phyloP scores from a whole-genome alignment of 352 stramenopile genomes.

The Lagenidium giganteum region DNA sequence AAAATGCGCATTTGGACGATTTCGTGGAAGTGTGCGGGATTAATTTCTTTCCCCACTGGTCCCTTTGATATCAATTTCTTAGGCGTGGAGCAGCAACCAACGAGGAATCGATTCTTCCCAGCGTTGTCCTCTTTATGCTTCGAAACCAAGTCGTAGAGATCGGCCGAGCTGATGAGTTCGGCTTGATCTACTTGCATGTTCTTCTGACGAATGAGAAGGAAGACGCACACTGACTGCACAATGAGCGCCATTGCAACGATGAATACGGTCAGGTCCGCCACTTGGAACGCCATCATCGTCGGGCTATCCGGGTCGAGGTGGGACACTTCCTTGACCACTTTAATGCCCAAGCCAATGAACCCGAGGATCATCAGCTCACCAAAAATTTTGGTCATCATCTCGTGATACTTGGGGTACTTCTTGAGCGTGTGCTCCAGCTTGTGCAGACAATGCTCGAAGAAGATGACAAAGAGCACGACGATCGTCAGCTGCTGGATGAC shows the following conservation, averaged over 20 bases:
- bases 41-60: conserved; percentile 6
- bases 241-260: conserved; percentile 11
- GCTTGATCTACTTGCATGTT: conserved; percentile 27
- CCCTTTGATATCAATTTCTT: neutral
- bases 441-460: conserved; percentile 49
- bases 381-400: conserved; percentile 59
- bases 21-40: conserved; percentile 4
- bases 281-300: conserved; percentile 23
- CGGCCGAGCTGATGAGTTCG: conserved; percentile 37
- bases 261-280: conserved; percentile 18
- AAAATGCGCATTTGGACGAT: conserved; percentile 14
- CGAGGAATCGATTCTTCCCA: conserved; percentile 6
- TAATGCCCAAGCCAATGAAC: conserved; percentile 26
- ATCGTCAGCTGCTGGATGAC: conserved; percentile 44
- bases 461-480: conserved; percentile 38
- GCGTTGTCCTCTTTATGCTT: neutral
- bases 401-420: conserved; percentile 51
- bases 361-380: conserved; percentile 20
- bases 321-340: conserved; percentile 21
- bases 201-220: conserved; percentile 4
- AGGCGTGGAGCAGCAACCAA: neutral
- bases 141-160: no score
- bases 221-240: conserved; percentile 10
- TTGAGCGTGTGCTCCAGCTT: conserved; percentile 37
- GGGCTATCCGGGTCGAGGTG: conserved; percentile 8